These are phyloP conservation scores for Thermomyces lanuginosus DNA, from an alignment of 2,329 filamentous ascomycete genomes.

Conservation along the genomic window DNA sequence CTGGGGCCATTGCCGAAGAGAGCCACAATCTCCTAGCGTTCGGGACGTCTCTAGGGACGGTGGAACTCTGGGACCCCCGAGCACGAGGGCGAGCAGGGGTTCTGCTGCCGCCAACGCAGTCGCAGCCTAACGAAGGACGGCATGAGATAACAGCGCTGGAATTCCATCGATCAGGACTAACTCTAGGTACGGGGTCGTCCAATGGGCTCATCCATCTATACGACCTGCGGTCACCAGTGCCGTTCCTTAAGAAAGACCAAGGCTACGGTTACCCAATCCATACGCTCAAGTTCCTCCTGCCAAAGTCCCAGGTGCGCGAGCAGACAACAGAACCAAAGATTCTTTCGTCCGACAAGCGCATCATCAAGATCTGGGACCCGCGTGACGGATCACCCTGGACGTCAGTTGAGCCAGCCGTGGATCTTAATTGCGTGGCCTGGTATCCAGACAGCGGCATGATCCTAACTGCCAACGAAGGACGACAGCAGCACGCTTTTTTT, in stretches of 20 bases:
- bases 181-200: slow-evolving; percentile 72
- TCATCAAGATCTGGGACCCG: slow-evolving; percentile 94
- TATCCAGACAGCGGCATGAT: slow-evolving; percentile 88
- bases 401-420: slow-evolving; percentile 82
- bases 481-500: slow-evolving; percentile 89
- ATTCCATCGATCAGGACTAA: slow-evolving; percentile 70
- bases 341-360: slow-evolving; percentile 79
- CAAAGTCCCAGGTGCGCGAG: slow-evolving; percentile 54
- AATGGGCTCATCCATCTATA: slow-evolving; percentile 79
- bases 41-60: slow-evolving; percentile 83
- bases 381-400: slow-evolving; percentile 77
- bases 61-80: slow-evolving; percentile 90
- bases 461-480: slow-evolving; percentile 88
- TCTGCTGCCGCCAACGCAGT: slow-evolving; percentile 40
- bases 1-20: slow-evolving; percentile 68
- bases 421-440: slow-evolving; percentile 89
- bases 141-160: slow-evolving; percentile 70
- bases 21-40: slow-evolving; percentile 86
- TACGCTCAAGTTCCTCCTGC: slow-evolving; percentile 52
- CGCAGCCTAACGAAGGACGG: slow-evolving; percentile 23
- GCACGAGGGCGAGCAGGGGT: slow-evolving; percentile 68
- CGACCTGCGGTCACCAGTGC: slow-evolving; percentile 73
- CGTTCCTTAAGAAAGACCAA: slow-evolving; percentile 82
- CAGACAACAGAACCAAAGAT: slow-evolving; percentile 57
- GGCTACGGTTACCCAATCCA: slow-evolving; percentile 89